Evolutionary conservation across 352 stramenopile species (phyloP).

Genomic region (Pythium grandisporangium): DNA sequence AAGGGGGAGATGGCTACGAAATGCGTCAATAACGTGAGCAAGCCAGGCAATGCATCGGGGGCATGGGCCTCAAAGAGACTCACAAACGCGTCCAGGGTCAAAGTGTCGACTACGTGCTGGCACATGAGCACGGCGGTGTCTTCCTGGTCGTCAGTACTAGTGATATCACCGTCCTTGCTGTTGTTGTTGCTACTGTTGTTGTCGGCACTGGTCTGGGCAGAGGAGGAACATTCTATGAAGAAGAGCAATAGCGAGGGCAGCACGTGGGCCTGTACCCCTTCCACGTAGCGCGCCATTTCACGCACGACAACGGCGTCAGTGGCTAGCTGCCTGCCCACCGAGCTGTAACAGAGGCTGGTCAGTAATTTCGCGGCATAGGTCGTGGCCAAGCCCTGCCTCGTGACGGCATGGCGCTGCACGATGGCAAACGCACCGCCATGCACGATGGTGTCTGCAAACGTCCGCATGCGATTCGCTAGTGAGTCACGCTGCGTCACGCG

Average conservation of each 20-base stretch:
- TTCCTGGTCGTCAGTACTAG: background rate
- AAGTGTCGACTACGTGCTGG: constrained; percentile 10
- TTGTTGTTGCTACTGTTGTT: no score
- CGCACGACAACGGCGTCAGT: background rate
- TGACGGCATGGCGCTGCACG: constrained; percentile 1
- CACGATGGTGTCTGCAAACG: constrained; percentile 1
- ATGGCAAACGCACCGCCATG: background rate
- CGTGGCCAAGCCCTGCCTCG: background rate
- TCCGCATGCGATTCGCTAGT: constrained; percentile 4
- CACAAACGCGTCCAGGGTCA: constrained; percentile 17
- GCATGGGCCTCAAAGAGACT: constrained; percentile 32
- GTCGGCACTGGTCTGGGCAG: no score
- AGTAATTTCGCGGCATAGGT: constrained; percentile 11
- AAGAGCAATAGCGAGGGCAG: constrained; percentile 12
- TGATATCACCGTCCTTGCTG: no score
- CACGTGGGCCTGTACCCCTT: background rate
- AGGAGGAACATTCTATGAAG: constrained; percentile 13
- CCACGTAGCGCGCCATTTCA: constrained; percentile 3
- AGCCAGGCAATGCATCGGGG: constrained; percentile 25
- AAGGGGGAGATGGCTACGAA: constrained; percentile 18
- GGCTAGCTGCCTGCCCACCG: constrained; percentile 2
- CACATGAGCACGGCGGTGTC: constrained; percentile 19
- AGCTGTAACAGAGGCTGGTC: constrained; percentile 1
- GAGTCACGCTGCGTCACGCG: background rate
- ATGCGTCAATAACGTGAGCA: constrained; percentile 30